Evolutionary conservation across 805 yeast species (phyloP), one percentile per base, ranked within the genome.

Genomic region (Starmerella davenportii): DNA sequence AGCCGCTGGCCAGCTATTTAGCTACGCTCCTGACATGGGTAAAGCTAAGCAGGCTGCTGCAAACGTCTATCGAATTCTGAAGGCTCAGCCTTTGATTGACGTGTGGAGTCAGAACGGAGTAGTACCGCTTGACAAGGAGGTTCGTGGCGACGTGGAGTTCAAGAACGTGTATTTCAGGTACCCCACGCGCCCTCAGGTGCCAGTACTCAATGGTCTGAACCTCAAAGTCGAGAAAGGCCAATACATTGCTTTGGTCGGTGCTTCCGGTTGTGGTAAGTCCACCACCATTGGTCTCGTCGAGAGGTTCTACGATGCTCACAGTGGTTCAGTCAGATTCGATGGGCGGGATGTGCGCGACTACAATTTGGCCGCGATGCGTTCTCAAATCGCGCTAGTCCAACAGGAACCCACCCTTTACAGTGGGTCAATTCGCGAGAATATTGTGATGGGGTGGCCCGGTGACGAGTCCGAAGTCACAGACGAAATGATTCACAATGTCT

Each of bases 181-280:
- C 55, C 73, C 78, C 2, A 60, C 75, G 2, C 67, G 90, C 42
- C 65, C 66, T 0, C 60, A 63, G 14, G 63, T 62, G 1, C 56
- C 58, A 4, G 73, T 72, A 0, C 53, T 87, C 21, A 59, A 67
- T 1, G 58, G 72, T 27, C 60, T 79, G 2, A 57, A 58, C 34
- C 47, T 78, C 13, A 47, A 51, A 1, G 63, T 84, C 29, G 55
- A 64, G n/a, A 53, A 65, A 7, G 67, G 70, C 2, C 59, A 64
- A 41, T 58, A 70, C 28, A 74, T 76, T 13, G 90, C 74, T 38
- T 58, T 87, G 3, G 75, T 87, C 4, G 78, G 77, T 2, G 67
- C 76, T 1, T 68, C 74, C 2, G 78, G 78, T 1, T 67, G 74
- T 42, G 78, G 78, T 16, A 72, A 72, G 50, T 64, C 72, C 4